These are phyloP conservation scores for Ganoderma sp. DNA, from an alignment of 1,284 basidiomycete species.

Conservation along the genomic window DNA sequence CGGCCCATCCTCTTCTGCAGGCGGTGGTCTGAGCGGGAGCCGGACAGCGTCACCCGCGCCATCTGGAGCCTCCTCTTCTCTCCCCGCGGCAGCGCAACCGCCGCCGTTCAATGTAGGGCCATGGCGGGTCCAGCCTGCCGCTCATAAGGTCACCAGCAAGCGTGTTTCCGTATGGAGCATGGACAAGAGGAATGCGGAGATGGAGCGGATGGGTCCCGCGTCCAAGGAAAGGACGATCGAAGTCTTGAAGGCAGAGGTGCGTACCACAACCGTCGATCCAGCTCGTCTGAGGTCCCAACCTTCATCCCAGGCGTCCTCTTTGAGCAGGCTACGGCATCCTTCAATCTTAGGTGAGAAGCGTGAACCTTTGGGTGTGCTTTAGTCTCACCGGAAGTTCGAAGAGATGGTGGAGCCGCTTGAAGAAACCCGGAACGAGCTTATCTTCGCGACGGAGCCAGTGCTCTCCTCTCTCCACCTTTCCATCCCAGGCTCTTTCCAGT, in stretches of 20 bases:
- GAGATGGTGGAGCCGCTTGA: conserved; percentile 99
- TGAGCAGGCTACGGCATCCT: conserved; percentile 90
- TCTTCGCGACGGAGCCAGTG: conserved; percentile 93
- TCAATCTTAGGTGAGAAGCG: conserved; percentile 78
- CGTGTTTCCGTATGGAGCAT: conserved; percentile 89
- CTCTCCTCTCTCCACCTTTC: conserved; percentile 79
- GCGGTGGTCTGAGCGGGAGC: conserved; percentile 39
- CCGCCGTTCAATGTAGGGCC: conserved; percentile 77
- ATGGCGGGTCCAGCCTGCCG: conserved; percentile 85
- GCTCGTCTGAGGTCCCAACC: conserved; percentile 5
- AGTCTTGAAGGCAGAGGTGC: conserved; percentile 87
- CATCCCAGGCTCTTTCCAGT: conserved; percentile 66
- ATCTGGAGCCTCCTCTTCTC: conserved; percentile 49
- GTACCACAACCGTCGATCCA: conserved; percentile 30
- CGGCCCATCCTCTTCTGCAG: conserved; percentile 48
- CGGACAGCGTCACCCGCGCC: conserved; percentile 68
- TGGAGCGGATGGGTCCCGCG: conserved; percentile 66
- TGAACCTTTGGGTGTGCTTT: neutral
- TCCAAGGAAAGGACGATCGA: conserved; percentile 80
- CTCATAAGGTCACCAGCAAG: conserved; percentile 88
- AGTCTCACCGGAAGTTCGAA: conserved; percentile 35
- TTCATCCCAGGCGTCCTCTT: conserved; percentile 72
- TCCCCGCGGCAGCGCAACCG: conserved; percentile 50
- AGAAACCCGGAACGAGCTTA: conserved; percentile 86
- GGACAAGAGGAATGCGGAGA: conserved; percentile 80